Percentiles rank a stretch among this genome's conserved stretches.
Evolutionary conservation across 208 protist genomes (phyloP).

Genomic region (Vickermania spadyakhi): DNA sequence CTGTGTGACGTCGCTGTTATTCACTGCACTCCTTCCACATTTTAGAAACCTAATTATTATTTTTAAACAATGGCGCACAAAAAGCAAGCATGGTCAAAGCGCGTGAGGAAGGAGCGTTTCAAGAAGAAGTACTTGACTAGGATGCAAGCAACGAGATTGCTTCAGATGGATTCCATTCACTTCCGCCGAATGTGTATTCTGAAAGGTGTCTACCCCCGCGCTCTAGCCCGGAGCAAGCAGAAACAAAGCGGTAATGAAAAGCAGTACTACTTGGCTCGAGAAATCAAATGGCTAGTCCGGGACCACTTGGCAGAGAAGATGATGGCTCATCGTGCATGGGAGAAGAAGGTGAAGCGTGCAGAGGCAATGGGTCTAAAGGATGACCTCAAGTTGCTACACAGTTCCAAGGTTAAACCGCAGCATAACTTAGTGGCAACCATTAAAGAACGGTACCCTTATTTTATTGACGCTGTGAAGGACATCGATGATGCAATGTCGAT

Average conservation of each 20-base stretch:
- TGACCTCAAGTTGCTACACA: conserved; percentile 55
- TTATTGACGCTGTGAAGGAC: conserved; percentile 94
- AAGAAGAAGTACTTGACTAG: conserved; percentile 92
- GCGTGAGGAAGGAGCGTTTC: conserved; percentile 84
- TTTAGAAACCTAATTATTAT: too few species aligned
- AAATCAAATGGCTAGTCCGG: conserved; percentile 96
- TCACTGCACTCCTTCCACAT: too few species aligned
- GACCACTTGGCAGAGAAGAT: conserved; percentile 96
- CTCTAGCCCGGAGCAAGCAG: conserved; percentile 92
- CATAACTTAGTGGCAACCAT: conserved; percentile 93
- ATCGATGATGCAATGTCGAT: conserved; percentile 96
- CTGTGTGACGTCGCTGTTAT: too few species aligned
- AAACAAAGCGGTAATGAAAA: conserved; percentile 92
- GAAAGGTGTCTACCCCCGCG: conserved; percentile 98
- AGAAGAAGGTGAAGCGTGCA: conserved; percentile 90
- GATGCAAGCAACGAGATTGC: conserved; percentile 87
- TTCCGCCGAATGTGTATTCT: conserved; percentile 97
- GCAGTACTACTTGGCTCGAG: conserved; percentile 97
- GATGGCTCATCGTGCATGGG: conserved; percentile 89
- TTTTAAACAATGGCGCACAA: conserved; percentile 59
- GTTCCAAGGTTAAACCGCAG: conserved; percentile 62
- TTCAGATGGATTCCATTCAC: conserved; percentile 91
- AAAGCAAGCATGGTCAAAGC: conserved; percentile 86
- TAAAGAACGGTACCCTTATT: conserved; percentile 97
- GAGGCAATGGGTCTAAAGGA: conserved; percentile 62